Evolutionary conservation across 2,329 filamentous ascomycete genomes (phyloP).

Genomic region (Catunica adiposa): DNA sequence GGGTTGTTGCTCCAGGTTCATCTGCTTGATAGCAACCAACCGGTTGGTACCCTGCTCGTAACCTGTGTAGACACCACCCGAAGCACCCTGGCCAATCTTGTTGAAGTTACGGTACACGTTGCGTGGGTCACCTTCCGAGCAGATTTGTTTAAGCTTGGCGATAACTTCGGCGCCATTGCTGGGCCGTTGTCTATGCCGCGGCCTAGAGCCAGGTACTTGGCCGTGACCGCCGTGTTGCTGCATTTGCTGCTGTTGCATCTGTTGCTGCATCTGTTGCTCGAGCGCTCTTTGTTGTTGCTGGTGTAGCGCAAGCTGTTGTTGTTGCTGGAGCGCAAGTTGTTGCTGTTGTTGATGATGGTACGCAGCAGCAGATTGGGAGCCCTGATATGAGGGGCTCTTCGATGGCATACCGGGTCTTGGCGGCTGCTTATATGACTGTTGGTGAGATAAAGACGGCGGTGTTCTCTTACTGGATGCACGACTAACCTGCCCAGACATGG

Average conservation of each 20-base stretch:
- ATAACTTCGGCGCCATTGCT: constrained; percentile 72
- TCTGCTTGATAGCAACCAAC: constrained; percentile 96
- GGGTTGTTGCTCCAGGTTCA: constrained; percentile 96
- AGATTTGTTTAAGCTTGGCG: constrained; percentile 70
- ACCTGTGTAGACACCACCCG: constrained; percentile 85
- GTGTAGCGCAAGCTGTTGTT: constrained; percentile 16
- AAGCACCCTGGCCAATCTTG: constrained; percentile 95
- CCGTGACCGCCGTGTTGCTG: constrained; percentile 19
- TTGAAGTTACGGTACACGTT: constrained; percentile 73
- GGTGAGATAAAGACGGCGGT: neutral
- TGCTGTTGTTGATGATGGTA: constrained; percentile 12
- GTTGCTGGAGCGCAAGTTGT: constrained; percentile 6
- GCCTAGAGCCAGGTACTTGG: constrained; percentile 39
- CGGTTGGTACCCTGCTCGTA: constrained; percentile 71
- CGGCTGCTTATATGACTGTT: constrained; percentile 6
- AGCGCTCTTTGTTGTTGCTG: constrained; percentile 6
- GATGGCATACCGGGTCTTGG: constrained; percentile 1
- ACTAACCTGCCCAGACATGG: constrained; percentile 50
- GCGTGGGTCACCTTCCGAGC: constrained; percentile 75
- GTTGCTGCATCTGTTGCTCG: constrained; percentile 22
- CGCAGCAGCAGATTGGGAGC: constrained; percentile 12
- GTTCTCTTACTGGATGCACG: constrained; percentile 18
- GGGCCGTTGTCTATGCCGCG: constrained; percentile 62
- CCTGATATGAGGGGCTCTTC: constrained; percentile 9
- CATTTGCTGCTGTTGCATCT: constrained; percentile 26